Evolutionary conservation across 306 rosid genomes (phyloP), one percentile per base, ranked within the genome.

Genomic region (Vigna angularis): DNA sequence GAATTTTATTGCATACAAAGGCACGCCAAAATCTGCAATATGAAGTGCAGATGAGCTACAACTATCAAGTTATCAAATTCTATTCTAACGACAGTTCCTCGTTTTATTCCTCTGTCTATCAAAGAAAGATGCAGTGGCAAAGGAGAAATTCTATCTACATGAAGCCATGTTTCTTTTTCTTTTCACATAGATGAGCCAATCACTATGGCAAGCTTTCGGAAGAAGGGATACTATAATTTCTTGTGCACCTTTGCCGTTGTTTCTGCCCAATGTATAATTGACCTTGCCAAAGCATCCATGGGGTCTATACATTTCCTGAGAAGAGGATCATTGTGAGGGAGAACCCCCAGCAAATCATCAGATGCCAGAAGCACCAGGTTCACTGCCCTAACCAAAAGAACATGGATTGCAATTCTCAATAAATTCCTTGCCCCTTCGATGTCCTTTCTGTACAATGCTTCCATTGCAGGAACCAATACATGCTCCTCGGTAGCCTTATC

Each of bases 231-330:
- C 84, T 85, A 82, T 28, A 47, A 2, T 47, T 73, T 75, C 48
- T 74, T n/a, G 8, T 53, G 72, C 58, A 53, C 70, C 48, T 48
- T 64, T 40, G 78, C 13, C 24, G 81, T 56, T 55, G 87, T 80
- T 80, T 83, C 78, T 49, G 87, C 87, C 89, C 89, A 83, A 15
- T 74, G 74, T 81, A 86, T 70, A 63, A 81, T 83, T 50, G 89
- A 83, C 76, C 87, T 83, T 58, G 85, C 89, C 74, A 86, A 81
- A 64, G 87, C 85, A 80, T 86, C 89, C 87, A 81, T 77, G 26
- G 89, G 87, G 75, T 86, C 87, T 62, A 86, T 57, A 15, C 89
- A 86, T 77, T 83, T 86, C 82, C 70, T 83, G 17, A 83, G 87
- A 70, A 86, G 81, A 74, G 89, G 89, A 77, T 86, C 89, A 56